Evolutionary conservation across 2,329 filamentous ascomycete species (phyloP), one percentile per base, ranked within the genome.

Genomic region (Rutstroemia sp.): DNA sequence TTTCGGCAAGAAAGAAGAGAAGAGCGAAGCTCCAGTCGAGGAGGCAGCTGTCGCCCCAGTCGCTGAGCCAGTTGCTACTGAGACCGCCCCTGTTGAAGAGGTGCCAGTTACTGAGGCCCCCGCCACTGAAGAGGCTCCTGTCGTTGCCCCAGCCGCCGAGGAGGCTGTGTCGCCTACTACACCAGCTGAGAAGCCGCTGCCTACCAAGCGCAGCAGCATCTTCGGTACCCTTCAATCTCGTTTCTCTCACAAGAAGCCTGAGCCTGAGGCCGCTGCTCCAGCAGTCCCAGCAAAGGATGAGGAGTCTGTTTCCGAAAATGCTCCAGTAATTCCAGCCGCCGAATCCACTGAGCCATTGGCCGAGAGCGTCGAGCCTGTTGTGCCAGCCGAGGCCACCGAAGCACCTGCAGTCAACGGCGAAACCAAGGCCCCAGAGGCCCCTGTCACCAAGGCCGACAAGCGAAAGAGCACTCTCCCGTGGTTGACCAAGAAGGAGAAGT

Each of bases 401-500:
- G 44, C 57, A 23, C 66, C 72, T 49, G 61, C 62, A 27, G 70
- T 70, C 60, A 72, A 73, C 65, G 74, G 74, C 57, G 66, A 73
- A 59, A 67, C 71, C 58, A 65, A 71, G 58, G 57, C 65, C 57
- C 54, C 61, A 42, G 73, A 73, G 64, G 69, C 66, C 53, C 67
- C 67, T 56, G 60, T 65, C 30, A 61, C 67, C 56, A 76, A 76
- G 69, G 55, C 67, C 27, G 72, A 72, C 65, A 88, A 88, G 81
- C 82, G 85, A 65, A 75, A 75, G 63, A 86, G 82, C 64, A 79
- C 87, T 71, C 62, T 71, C 25, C 69, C 69, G 60, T 88, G 82
- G 83, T 64, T 78, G 70, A 81, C 79, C 73, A 79, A 83, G 75
- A 87, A 87, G 78, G 81, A 81, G 71, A 68, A 68, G 63, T 53